Conservation (phyloP, 2,329 filamentous ascomycete species). For the Penicillium italicum region DNA sequence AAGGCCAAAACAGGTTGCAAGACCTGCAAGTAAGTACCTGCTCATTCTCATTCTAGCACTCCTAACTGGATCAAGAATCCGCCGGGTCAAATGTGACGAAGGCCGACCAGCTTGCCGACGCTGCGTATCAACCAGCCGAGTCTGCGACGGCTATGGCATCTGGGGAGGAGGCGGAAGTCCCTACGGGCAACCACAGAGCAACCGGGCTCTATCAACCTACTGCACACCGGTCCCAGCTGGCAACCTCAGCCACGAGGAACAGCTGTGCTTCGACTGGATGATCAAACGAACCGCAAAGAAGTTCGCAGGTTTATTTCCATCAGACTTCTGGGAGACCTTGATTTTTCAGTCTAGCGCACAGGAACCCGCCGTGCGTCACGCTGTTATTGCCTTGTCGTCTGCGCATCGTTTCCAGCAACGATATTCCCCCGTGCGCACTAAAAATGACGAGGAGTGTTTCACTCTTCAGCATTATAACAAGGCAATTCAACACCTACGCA, state of each 20-base stretch:
- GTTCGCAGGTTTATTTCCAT: conserved; percentile 36
- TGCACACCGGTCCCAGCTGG: conserved; percentile 11
- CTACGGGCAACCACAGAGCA: conserved; percentile 20
- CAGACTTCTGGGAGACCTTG: conserved; percentile 40
- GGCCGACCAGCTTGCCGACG: conserved; percentile 35
- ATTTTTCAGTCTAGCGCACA: conserved; percentile 39
- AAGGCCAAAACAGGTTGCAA: conserved; percentile 30
- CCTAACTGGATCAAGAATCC: conserved; percentile 15
- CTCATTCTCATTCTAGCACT: background rate
- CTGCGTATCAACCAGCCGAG: conserved; percentile 35
- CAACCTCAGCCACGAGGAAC: conserved; percentile 22
- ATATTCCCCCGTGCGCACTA: conserved; percentile 6
- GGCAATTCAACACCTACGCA: conserved; percentile 37
- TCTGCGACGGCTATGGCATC: conserved; percentile 44
- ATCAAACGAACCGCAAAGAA: conserved; percentile 25
- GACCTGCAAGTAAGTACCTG: conserved; percentile 31
- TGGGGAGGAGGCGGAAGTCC: conserved; percentile 38
- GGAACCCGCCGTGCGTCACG: conserved; percentile 45
- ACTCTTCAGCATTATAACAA: conserved; percentile 40
- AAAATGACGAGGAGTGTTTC: conserved; percentile 28
- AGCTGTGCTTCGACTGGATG: conserved; percentile 30
- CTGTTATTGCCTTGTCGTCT: conserved; percentile 42
- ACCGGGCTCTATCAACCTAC: conserved; percentile 12
- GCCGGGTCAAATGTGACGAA: conserved; percentile 41
- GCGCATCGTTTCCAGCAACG: conserved; percentile 28